Conservation (phyloP, 78 protist species). For the Dictyostelium citrinum region DNA sequence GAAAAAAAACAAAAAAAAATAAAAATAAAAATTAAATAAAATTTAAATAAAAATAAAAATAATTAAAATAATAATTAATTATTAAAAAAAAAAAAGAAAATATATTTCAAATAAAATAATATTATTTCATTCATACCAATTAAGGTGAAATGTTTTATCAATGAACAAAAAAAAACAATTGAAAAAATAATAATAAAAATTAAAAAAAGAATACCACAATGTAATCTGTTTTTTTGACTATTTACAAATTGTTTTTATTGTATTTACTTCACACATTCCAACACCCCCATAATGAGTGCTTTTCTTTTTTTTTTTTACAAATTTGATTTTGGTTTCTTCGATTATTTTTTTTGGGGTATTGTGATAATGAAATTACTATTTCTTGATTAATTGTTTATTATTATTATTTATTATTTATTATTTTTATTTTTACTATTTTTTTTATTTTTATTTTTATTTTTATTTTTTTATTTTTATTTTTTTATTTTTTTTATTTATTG, state of each 20-base stretch:
- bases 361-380: not conserved
- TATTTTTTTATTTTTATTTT: not conserved
- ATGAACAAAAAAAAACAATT: not conserved
- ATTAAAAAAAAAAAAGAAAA: not conserved
- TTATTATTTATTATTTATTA: not conserved
- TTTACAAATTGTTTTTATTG: not conserved
- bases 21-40: not conserved
- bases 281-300: not conserved
- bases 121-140: not conserved
- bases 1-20: not conserved
- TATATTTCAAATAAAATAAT: not conserved
- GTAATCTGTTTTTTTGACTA: not conserved
- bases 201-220: not conserved
- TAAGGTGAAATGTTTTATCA: not conserved
- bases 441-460: not conserved
- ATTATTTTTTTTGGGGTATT: not conserved
- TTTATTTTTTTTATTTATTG: not conserved
- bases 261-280: not conserved
- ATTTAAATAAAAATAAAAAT: not conserved
- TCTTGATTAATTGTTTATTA: not conserved
- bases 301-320: not conserved
- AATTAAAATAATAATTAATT: not conserved
- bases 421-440: not conserved
- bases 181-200: not conserved
- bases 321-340: not conserved